phyloP scores from a whole-genome alignment of 768 basidiomycete species.

The Mycena galericulata region DNA sequence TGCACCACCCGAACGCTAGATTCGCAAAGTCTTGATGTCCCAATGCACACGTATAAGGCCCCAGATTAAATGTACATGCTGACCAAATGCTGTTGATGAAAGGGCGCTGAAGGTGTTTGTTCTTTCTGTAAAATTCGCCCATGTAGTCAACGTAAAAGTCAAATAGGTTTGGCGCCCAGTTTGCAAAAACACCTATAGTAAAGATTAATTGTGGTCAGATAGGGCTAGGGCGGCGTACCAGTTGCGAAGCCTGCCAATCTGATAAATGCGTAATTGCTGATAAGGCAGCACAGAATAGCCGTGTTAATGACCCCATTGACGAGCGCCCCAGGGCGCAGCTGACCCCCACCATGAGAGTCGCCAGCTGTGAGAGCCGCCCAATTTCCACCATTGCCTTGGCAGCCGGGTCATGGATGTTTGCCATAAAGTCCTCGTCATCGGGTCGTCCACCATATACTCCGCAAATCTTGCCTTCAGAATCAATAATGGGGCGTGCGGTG shows the following conservation, averaged over 20 bases:
- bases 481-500: neutral
- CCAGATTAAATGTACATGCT: neutral
- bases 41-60: neutral
- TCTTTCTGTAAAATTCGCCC: neutral
- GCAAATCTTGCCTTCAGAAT: neutral
- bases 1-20: neutral
- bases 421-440: neutral
- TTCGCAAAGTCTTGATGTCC: neutral
- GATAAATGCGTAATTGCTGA: neutral
- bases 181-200: neutral
- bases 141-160: neutral
- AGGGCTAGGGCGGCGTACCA: too few relatives aligned
- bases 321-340: neutral
- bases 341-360: slow-evolving; percentile 1
- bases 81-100: neutral
- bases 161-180: neutral
- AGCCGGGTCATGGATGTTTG: neutral
- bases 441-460: neutral
- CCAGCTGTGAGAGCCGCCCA: neutral
- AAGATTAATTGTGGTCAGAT: too few relatives aligned
- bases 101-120: neutral
- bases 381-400: neutral
- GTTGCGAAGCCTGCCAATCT: slow-evolving; percentile 30
- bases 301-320: too few relatives aligned
- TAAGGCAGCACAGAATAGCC: neutral